These are phyloP conservation scores for Peniophora sp. DNA, from an alignment of 1,284 basidiomycete genomes.

Conservation along the genomic window DNA sequence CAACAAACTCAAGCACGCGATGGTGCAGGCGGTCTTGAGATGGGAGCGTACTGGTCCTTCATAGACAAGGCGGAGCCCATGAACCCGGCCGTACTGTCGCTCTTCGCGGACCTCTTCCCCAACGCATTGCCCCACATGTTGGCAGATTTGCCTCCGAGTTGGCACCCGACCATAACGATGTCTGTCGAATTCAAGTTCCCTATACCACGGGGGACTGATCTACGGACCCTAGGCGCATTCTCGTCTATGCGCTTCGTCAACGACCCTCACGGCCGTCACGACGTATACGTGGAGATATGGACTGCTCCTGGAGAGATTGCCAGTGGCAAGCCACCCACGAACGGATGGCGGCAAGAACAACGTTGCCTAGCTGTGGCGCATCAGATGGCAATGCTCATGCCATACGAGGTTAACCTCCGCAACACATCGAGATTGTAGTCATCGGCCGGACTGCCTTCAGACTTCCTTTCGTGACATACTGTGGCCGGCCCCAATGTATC, in stretches of 20 bases:
- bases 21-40: conserved; percentile 39
- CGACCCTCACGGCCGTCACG: conserved; percentile 46
- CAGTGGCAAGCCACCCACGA: conserved; percentile 25
- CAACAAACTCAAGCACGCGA: conserved; percentile 24
- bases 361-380: conserved; percentile 53
- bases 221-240: conserved; percentile 47
- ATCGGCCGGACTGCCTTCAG: too few relatives aligned
- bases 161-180: conserved; percentile 54
- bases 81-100: conserved; percentile 38
- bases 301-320: conserved; percentile 49
- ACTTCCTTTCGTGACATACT: too few relatives aligned
- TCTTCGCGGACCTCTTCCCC: conserved; percentile 45
- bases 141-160: conserved; percentile 28
- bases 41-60: conserved; percentile 51
- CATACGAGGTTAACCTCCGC: conserved; percentile 32
- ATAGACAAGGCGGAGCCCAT: conserved; percentile 32
- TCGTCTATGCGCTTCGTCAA: conserved; percentile 39
- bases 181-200: conserved; percentile 53
- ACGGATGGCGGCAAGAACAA: conserved; percentile 52
- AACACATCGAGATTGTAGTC: too few relatives aligned
- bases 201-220: conserved; percentile 32
- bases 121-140: conserved; percentile 10
- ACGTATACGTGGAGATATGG: conserved; percentile 53
- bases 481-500: too few relatives aligned
- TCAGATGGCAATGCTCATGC: conserved; percentile 48